Conservation (phyloP, 768 basidiomycete genomes). For the Trametes punicea region DNA sequence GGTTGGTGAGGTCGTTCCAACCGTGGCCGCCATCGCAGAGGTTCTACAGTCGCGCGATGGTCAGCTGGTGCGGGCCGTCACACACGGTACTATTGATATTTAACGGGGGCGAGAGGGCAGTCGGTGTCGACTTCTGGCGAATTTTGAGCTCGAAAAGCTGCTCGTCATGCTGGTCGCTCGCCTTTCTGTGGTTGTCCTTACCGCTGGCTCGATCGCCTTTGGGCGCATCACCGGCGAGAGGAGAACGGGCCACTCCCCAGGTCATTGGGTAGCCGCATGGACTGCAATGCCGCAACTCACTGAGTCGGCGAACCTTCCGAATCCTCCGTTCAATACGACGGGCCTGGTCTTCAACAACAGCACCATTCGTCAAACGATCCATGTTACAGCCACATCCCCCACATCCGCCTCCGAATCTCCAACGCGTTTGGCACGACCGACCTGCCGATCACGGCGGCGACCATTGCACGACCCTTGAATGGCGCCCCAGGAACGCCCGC, state of each 20-base stretch:
- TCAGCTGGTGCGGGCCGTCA: slow-evolving; percentile 1
- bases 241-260: slow-evolving; percentile 6
- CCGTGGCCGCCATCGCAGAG: neutral
- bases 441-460: slow-evolving; percentile 43
- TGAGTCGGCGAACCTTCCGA: slow-evolving; percentile 31
- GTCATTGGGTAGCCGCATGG: slow-evolving; percentile 32
- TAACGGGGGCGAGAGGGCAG: neutral
- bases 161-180: neutral
- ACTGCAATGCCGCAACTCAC: slow-evolving; percentile 32
- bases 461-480: slow-evolving; percentile 39
- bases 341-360: slow-evolving; percentile 40
- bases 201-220: neutral
- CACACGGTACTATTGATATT: neutral
- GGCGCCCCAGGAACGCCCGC: slow-evolving; percentile 37
- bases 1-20: neutral
- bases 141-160: neutral
- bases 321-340: slow-evolving; percentile 28
- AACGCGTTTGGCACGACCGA: slow-evolving; percentile 45
- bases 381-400: slow-evolving; percentile 38
- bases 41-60: neutral
- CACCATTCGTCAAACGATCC: slow-evolving; percentile 49
- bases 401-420: slow-evolving; percentile 45
- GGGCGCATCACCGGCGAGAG: neutral
- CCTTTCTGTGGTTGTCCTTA: neutral
- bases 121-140: neutral